Evolutionary conservation across 2,329 filamentous ascomycete genomes (phyloP), one percentile per base, ranked within the genome.

Genomic region (Pestalotiopsis sp.): DNA sequence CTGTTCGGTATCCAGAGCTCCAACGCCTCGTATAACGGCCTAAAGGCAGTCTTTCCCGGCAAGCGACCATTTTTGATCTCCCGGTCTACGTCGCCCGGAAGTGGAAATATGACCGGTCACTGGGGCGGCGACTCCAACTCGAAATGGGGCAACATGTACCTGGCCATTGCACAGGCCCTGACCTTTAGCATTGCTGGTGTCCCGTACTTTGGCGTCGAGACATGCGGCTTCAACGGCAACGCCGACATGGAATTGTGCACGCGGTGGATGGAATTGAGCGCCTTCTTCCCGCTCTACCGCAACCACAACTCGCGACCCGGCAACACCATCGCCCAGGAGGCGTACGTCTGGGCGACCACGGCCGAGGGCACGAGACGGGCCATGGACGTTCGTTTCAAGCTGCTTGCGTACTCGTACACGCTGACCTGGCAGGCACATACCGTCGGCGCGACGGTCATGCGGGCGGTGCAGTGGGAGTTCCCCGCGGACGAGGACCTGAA

Each of bases 51-150:
- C 25, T 88, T 89, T 69, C 89, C 91, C 0, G 84, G 82, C 13
- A 92, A 92, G 78, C 89, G 94, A 0, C 94, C 94, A 0, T 93
- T 97, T 80, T 92, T 97, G 75, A 94, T 97, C 74, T 92, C 92
- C 0, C 90, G 94, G n/a, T 93, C 91, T 52, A 96, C 93, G 1
- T 96, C 95, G 75, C 86, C 92, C 11, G 93, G 93, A 3, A 89
- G 89, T 0, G 94, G 94, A 1, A 89, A 89, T 77, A 92, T 87
- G 81, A 91, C 92, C 1, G 93, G 92, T 1, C 93, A 96, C 79
- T 97, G 93, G 93, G 92, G 77, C 38, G 92, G 91, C 41, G 90
- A 95, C 78, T 94, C 94, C 75, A 81, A 83, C n/a, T 91, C 90
- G 2, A 85, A 87, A 14, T 95, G 91, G 89, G 85, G 86, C 0